These are phyloP conservation scores for Arthroderma sp. DNA, from an alignment of 2,329 filamentous ascomycete genomes.

Conservation along the genomic window DNA sequence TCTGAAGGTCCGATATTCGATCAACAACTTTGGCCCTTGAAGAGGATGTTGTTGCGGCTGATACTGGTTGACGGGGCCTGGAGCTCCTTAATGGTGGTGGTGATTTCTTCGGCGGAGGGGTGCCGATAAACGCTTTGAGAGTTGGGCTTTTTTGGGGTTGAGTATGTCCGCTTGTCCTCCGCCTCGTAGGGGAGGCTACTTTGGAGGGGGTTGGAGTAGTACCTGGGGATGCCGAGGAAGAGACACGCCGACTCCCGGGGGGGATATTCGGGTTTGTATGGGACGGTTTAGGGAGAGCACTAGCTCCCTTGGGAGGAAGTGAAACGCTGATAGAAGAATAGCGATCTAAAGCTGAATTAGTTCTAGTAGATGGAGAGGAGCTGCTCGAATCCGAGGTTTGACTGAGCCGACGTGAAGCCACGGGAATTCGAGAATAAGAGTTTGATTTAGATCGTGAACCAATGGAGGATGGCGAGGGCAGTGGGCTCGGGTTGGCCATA, in stretches of 20 bases:
- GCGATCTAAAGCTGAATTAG: constrained; percentile 20
- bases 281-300: constrained; percentile 29
- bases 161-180: constrained; percentile 22
- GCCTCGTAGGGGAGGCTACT: constrained; percentile 23
- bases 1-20: constrained; percentile 35
- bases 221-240: constrained; percentile 14
- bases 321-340: constrained; percentile 18
- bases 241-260: not conserved
- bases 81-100: constrained; percentile 65
- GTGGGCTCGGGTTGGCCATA: constrained; percentile 16
- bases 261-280: constrained; percentile 11
- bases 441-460: constrained; percentile 3
- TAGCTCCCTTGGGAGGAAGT: constrained; percentile 27
- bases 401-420: constrained; percentile 28
- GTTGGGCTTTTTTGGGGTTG: constrained; percentile 40
- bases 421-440: constrained; percentile 32
- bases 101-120: constrained; percentile 58
- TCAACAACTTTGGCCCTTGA: constrained; percentile 55
- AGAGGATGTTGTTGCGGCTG: constrained; percentile 56
- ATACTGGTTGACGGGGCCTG: constrained; percentile 65
- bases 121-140: constrained; percentile 61
- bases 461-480: constrained; percentile 1
- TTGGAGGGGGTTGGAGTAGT: constrained; percentile 12
- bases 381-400: constrained; percentile 29
- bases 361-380: constrained; percentile 22